Base-by-base conservation (phyloP, 164 flowering plant genomes). In the Umbilicus rupestris region DNA sequence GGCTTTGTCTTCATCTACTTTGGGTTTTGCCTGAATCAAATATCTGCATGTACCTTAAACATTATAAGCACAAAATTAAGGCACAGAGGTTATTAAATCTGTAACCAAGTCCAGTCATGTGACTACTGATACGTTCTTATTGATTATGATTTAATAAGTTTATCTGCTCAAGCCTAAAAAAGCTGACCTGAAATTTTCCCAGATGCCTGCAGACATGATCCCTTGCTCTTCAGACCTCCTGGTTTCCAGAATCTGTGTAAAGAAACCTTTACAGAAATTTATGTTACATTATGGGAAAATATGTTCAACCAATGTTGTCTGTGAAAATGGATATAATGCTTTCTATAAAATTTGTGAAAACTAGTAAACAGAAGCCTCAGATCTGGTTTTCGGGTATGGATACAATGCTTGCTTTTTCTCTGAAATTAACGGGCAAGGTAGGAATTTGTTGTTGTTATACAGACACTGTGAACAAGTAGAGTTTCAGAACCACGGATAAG, bases 381-480 rank as follows among this genome's bases (percentile, higher is more conserved):
- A 26, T 52, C 31, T 24, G 28, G 31, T 52, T 31, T 52, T 17
- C 3, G 59, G 9, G 31, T 28, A 52, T 52, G 9, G 31, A 26
- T 52, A 52, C 17, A 26, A 24, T 52, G 7, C 19, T 46, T 45
- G n/a, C 37, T 41, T 52, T 62, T 62, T 22, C 65, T 0, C n/a
- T 19, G 42, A 62, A 28, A 24, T 35, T 2, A 62, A 37, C 2
- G 28, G 28, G 44, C n/a, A 35, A 31, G 19, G n/a, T 3, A 17
- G 3, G 55, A 33, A 11, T 35, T 6, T 19, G 31, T 39, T 47
- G 31, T 39, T 49, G 41, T 72, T 62, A 87, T 49, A 94, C 96
- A 0, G 82, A 79, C 39, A 89, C 83, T 0, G 93, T 95, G 83
- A 95, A 95, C 77, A 95, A 71, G 69, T 95, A 95, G 44, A 91